Evolutionary conservation across 2,329 filamentous ascomycete species (phyloP).

Genomic region (Leptodontidium sp.): DNA sequence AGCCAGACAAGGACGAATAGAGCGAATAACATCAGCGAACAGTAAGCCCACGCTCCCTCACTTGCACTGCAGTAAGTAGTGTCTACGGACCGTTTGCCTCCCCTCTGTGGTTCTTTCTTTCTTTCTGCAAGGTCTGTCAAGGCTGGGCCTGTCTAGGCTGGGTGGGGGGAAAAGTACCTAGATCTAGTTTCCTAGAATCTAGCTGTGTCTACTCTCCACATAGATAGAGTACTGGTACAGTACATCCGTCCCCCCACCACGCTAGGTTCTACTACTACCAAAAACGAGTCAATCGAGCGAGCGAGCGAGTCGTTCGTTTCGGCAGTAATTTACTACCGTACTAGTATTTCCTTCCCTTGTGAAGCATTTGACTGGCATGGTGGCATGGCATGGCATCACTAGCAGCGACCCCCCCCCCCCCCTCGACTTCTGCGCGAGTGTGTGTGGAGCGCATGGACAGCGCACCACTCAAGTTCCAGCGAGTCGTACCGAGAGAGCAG

Average conservation of each 20-base stretch:
- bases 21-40: conserved; percentile 1
- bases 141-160: conserved; percentile 8
- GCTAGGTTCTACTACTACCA: not conserved
- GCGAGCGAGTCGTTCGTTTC: conserved; percentile 20
- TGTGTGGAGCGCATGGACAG: conserved; percentile 21
- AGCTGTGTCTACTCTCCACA: not conserved
- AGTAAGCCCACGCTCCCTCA: not conserved
- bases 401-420: too few relatives aligned
- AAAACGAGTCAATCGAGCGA: not conserved
- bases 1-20: not conserved
- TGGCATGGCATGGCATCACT: conserved; percentile 1
- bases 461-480: conserved; percentile 8
- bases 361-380: not conserved
- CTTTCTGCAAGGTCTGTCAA: not conserved
- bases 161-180: too few relatives aligned
- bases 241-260: not conserved
- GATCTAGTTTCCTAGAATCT: conserved; percentile 2
- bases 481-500: conserved; percentile 21
- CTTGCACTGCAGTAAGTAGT: not conserved
- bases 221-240: too few relatives aligned
- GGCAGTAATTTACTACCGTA: conserved; percentile 5
- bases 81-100: conserved; percentile 15
- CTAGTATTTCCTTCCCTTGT: not conserved
- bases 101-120: not conserved
- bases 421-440: not conserved